Evolutionary conservation across 306 rosid species (phyloP), one percentile per base, ranked within the genome.

Genomic region (Alnus glutinosa): DNA sequence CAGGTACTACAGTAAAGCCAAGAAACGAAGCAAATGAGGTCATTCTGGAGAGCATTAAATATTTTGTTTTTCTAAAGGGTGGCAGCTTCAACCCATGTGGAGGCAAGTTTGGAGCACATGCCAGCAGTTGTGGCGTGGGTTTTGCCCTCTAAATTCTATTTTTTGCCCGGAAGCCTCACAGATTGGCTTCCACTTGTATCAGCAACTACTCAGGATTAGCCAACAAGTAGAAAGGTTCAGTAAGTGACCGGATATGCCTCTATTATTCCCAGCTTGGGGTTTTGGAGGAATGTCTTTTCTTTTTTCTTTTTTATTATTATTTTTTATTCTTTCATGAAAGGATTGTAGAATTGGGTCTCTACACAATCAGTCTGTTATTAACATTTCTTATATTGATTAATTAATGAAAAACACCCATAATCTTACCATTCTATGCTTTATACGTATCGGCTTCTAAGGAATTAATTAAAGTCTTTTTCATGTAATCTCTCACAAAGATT

Each of bases 1-100:
- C 87, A 96, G 99, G 99, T 96, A 71, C 78, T 96, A 96, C 76
- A 91, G 98, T 71, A 98, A 96, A 88, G 97, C 98, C 82, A 96
- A 96, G 89, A 96, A 96, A 83, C 86, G 99, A 96, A 93, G 98
- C 89, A 96, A 96, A 82, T 92, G 87, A 94, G 49, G 34, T 59
- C 55, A 78, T 68, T 73, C 68, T 67, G 71, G 80, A 76, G 78
- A 84, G 78, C 70, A 85, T 7, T 15, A 71, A 51, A 70, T 62
- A 76, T 86, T 66, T 79, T 77, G 84, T 70, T 80, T 79, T 75
- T 80, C 62, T 81, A 75, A 63, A 79, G 70, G 84, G 42, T 8
- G 39, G 51, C 77, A 80, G 74, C 84, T 54, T 79, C 86, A 68
- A 81, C 83, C 71, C 72, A 75, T 74, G 76, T 62, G 73, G 88